Evolutionary conservation across 176 grass and related monocot genomes (phyloP).

Genomic region (Urochloa ruziziensis): DNA sequence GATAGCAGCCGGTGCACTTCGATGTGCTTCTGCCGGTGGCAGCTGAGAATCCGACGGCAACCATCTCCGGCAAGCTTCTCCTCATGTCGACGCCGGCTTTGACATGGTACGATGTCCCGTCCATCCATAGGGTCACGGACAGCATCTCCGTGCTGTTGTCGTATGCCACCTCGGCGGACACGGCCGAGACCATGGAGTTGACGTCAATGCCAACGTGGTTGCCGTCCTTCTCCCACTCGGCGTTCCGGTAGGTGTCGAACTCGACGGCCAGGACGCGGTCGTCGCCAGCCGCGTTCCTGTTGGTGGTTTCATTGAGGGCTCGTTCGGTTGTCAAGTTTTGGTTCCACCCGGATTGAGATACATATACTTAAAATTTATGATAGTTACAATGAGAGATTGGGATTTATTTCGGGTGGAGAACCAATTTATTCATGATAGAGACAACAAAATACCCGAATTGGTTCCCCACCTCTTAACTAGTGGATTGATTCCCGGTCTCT

Average conservation of each 20-base stretch:
- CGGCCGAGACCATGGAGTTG: neutral
- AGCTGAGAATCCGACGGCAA: conserved; percentile 46
- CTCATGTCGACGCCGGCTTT: neutral
- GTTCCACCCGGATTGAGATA: no score
- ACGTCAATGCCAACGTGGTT: conserved; percentile 12
- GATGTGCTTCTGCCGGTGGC: conserved; percentile 6
- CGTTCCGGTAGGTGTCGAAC: conserved; percentile 20
- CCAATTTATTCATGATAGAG: no score
- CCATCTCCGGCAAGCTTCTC: neutral
- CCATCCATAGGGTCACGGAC: neutral
- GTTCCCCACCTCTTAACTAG: no score
- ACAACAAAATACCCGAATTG: no score
- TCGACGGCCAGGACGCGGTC: conserved; percentile 22
- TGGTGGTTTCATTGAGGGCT: neutral
- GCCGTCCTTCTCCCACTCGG: neutral
- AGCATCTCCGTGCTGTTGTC: neutral
- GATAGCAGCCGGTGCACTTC: conserved; percentile 27
- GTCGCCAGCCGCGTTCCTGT: neutral
- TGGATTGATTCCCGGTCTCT: no score
- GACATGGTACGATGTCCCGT: neutral
- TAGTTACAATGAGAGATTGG: no score
- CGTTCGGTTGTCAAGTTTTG: no score
- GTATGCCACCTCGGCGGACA: conserved; percentile 29
- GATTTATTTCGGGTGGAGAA: no score
- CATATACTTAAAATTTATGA: no score